Percentiles rank a stretch among this genome's conserved stretches.
Evolutionary conservation across 2,329 filamentous ascomycete species (phyloP).

Genomic region (Corynespora cassiicola): DNA sequence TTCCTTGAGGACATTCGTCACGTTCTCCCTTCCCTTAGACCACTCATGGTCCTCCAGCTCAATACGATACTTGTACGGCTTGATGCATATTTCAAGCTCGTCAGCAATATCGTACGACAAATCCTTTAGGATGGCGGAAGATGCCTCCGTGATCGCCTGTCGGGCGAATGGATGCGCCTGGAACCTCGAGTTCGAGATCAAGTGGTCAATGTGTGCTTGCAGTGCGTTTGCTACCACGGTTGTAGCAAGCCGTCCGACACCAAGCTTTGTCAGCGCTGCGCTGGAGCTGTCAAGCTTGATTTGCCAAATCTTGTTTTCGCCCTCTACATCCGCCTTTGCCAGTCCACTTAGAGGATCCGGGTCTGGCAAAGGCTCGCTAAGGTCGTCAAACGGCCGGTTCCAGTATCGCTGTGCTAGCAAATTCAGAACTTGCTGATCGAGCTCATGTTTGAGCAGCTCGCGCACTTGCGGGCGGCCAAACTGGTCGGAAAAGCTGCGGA

Average conservation of each 20-base stretch:
- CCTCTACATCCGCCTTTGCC: slow-evolving; percentile 76
- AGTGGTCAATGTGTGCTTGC: slow-evolving; percentile 79
- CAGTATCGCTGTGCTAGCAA: slow-evolving; percentile 92
- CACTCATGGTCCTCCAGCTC: slow-evolving; percentile 93
- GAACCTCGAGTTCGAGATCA: slow-evolving; percentile 84
- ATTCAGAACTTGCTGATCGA: slow-evolving; percentile 94
- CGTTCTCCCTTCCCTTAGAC: slow-evolving; percentile 83
- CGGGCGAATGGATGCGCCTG: slow-evolving; percentile 88
- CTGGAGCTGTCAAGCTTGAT: slow-evolving; percentile 92
- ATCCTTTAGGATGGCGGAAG: slow-evolving; percentile 88
- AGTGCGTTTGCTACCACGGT: slow-evolving; percentile 89
- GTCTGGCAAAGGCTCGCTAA: slow-evolving; percentile 71
- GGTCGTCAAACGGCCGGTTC: slow-evolving; percentile 92
- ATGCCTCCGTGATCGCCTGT: slow-evolving; percentile 90
- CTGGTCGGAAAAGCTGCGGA: slow-evolving; percentile 88
- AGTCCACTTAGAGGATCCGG: slow-evolving; percentile 77
- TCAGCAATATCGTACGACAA: slow-evolving; percentile 96
- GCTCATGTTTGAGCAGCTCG: slow-evolving; percentile 85
- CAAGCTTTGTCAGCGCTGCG: slow-evolving; percentile 89
- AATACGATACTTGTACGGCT: slow-evolving; percentile 98
- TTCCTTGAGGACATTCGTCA: slow-evolving; percentile 79
- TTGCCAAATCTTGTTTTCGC: slow-evolving; percentile 86
- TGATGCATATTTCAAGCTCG: slow-evolving; percentile 98
- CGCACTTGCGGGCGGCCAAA: slow-evolving; percentile 92
- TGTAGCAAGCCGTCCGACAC: slow-evolving; percentile 90